Base-by-base conservation (phyloP, 345 rosid species). In the Arabis hirsuta region DNA sequence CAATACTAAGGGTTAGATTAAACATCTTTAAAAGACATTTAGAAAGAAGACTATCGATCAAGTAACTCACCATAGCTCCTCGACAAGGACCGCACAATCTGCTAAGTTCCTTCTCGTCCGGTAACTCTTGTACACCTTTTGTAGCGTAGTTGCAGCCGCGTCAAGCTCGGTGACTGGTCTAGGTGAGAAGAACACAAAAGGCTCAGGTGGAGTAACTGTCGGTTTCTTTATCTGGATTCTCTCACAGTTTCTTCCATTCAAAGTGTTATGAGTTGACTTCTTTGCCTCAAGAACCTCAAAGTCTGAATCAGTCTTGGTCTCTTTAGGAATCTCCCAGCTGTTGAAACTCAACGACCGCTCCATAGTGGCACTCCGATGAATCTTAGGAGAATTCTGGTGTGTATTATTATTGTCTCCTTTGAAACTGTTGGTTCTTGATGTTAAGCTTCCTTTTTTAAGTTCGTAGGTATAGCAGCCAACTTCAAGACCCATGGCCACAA, bases 61-160 rank as follows among this genome's bases (percentile, higher is more conserved):
- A 62, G 72, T 69, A 63, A 74, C 85, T 32, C 57, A 88, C 94
- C 91, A 86, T 46, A 87, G 90, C 81, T 89, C 86, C 62, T 89
- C 92, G 59, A 79, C 82, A 19, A 89, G 72, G 51, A 85, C 84
- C 0, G 92, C 92, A 76, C 92, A 85, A 78, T 89, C 96, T 22
- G 96, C 92, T 51, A 89, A 82, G 64, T 87, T 91, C 69, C 97
- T 83, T 72, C 99, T 78, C 0, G 97, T 94, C 75, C 97, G 61
- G 80, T 91, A 91, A 68, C 99, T 89, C 84, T 88, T 95, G 45
- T 91, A 95, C 6, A 89, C 89, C 59, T 95, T 95, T 47, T 95
- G 99, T 48, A 95, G 16, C 68, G 73, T 95, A 70, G 87, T 84
- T 0, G 99, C 99, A 12, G 90, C 96, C 42, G 84, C 86, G 73